These are phyloP conservation scores for Acanthamoeba culbertsoni DNA, from an alignment of 208 protist genomes.

Conservation along the genomic window DNA sequence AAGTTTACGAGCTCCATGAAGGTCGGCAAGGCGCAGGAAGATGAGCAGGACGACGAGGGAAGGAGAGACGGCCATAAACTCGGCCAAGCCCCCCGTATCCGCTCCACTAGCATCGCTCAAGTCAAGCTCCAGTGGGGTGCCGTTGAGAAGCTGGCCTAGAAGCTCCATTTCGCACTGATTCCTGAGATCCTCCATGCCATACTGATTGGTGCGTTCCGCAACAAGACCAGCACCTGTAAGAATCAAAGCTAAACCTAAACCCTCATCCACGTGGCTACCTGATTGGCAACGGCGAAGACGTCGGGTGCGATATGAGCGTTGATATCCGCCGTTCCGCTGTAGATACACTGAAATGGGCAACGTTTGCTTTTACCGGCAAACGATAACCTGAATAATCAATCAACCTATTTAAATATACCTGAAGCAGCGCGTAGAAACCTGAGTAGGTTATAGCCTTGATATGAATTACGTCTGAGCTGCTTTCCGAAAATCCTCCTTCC, in stretches of 20 bases:
- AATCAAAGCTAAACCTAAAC: too few species aligned
- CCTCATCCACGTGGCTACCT: too few species aligned
- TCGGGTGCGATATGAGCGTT: background rate
- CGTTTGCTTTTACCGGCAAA: too few species aligned
- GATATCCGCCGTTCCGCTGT: background rate
- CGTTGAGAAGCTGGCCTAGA: background rate
- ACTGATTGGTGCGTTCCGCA: background rate
- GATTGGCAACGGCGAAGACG: background rate
- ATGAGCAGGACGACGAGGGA: background rate
- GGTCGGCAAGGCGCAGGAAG: background rate
- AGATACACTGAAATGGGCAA: constrained; percentile 4
- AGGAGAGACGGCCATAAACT: background rate
- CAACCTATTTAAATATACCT: too few species aligned
- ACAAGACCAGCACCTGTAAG: background rate
- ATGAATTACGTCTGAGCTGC: background rate
- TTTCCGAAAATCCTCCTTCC: background rate
- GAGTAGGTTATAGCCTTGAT: background rate
- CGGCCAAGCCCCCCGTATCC: background rate
- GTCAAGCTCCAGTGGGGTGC: background rate
- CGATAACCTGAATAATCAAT: too few species aligned
- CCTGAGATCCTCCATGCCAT: background rate
- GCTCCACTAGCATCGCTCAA: background rate
- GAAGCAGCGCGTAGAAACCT: background rate
- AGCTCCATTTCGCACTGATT: background rate
- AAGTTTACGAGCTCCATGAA: background rate